Conservation (phyloP, 108 stramenopile genomes). For the Schizochytrium sp. region DNA sequence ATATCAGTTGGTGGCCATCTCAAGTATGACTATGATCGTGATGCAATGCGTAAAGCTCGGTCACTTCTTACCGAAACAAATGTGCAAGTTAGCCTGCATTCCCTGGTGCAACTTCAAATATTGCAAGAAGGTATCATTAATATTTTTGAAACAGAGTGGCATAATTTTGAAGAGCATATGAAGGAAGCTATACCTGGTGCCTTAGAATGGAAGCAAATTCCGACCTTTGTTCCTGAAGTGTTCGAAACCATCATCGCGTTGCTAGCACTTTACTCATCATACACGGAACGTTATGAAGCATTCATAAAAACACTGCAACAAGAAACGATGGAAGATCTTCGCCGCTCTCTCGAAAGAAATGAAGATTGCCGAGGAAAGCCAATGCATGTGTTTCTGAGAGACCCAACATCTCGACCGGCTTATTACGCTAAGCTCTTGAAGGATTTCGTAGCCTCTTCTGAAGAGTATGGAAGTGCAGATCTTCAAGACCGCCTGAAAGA, state of each 20-base stretch:
- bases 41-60: background rate
- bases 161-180: background rate
- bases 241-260: slow-evolving; percentile 18
- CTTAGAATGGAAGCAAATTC: background rate
- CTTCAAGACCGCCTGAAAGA: background rate
- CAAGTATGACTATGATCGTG: slow-evolving; percentile 39
- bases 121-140: slow-evolving; percentile 38
- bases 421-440: background rate
- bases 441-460: background rate
- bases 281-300: background rate
- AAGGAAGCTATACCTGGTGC: background rate
- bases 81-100: slow-evolving; percentile 5
- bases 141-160: background rate
- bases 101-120: slow-evolving; percentile 26
- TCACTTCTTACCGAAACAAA: background rate
- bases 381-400: slow-evolving; percentile 7
- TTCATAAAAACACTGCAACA: background rate
- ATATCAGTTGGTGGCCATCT: slow-evolving; percentile 22
- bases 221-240: background rate
- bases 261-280: slow-evolving; percentile 3
- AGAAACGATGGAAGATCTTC: slow-evolving; percentile 21
- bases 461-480: background rate
- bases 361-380: slow-evolving; percentile 30
- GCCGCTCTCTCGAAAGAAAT: background rate
- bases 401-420: background rate